Base-by-base conservation (phyloP, 1,139 yeast genomes). In the Kodamaea anthophila region DNA sequence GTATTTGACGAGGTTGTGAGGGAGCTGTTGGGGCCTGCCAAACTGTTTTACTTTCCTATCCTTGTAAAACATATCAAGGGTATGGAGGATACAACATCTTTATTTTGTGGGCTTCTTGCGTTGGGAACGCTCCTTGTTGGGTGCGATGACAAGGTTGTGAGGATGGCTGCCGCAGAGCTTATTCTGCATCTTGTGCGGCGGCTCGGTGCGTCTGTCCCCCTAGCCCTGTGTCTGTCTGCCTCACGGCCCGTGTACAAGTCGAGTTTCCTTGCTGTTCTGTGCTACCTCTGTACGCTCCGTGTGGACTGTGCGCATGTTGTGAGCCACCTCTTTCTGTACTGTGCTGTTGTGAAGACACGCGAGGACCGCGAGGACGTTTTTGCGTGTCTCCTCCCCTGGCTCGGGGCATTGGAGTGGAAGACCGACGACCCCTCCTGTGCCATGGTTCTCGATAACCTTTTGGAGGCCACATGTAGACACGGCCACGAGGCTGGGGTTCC, bases 351-450 rank as follows among this genome's bases (percentile, higher is more conserved):
- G 4, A 18, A 15, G 15, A 24, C 21, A 4, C 18, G 12, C 7
- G 73, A 69, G 26, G 44, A 35, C 51, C 72, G 51, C 1, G 70
- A 93, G 45, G 96, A 87, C 51, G 70, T 91, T 10, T 58, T 88
- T 34, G 77, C 93, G 0, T 78, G 88, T 18, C 56, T 91, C 33
- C 62, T 85, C 9, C 96, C 98, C 1, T 91, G 97, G 96, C 75
- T 88, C 9, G 93, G 83, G 47, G 74, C 79, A 3, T 78, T 87
- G 26, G 84, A 77, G 28, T 64, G 88, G 70, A 26, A 71, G n/a
- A 38, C 37, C 6, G 40, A 40, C 4, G 39, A 34, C 14, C 33
- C 8, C 44, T 53, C 70, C 8, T 76, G 91, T 1, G 63, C 69
- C 26, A 85, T 88, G 95, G 87, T 88, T 1, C 53, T 91, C 42